phyloP scores from a whole-genome alignment of 1,284 basidiomycete species.

The Singerocomus inundabilis region DNA sequence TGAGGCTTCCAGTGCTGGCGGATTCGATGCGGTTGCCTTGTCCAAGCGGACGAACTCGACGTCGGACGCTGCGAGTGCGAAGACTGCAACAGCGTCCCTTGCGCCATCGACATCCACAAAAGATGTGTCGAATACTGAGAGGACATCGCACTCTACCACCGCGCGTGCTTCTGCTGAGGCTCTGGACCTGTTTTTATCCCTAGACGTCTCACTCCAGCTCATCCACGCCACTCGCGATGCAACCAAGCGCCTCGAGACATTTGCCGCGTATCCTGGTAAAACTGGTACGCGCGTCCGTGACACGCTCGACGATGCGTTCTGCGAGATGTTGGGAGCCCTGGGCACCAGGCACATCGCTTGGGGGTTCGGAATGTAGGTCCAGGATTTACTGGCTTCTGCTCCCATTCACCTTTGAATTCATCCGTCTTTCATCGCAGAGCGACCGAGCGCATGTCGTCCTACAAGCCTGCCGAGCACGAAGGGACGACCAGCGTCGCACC shows the following conservation, averaged over 20 bases:
- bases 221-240: conserved; percentile 91
- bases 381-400: not conserved
- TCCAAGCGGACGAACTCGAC: not conserved
- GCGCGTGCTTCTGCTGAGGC: conserved; percentile 6
- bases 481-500: conserved; percentile 82
- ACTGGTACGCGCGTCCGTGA: conserved; percentile 81
- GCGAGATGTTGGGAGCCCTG: conserved; percentile 77
- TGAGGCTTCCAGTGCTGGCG: not conserved
- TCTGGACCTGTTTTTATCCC: conserved; percentile 85
- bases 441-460: conserved; percentile 81
- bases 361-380: conserved; percentile 78
- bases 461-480: conserved; percentile 82
- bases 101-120: conserved; percentile 1
- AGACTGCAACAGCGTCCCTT: not conserved
- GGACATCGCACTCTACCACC: not conserved
- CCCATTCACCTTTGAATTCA: not conserved
- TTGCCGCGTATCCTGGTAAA: conserved; percentile 79
- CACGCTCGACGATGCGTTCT: conserved; percentile 91
- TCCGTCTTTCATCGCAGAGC: conserved; percentile 49
- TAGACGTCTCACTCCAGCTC: conserved; percentile 88
- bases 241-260: conserved; percentile 90
- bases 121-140: not conserved
- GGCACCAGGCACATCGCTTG: conserved; percentile 78
- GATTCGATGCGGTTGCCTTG: not conserved
- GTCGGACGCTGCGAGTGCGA: conserved; percentile 1